Conservation (phyloP, 805 yeast species). For the Candida vaughaniae region DNA sequence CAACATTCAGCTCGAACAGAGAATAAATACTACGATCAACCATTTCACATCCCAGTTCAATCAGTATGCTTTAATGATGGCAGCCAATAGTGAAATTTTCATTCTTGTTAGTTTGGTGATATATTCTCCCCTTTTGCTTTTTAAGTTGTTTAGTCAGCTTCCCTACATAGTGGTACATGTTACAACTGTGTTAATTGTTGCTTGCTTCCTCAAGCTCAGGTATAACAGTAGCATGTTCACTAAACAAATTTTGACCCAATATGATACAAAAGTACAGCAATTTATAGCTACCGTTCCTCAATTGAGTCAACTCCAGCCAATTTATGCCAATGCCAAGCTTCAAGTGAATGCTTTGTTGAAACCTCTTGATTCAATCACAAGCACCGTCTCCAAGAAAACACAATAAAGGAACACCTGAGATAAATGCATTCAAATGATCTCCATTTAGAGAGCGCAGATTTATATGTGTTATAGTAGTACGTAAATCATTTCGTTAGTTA, state of each 20-base stretch:
- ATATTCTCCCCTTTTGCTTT: constrained; percentile 24
- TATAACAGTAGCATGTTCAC: constrained; percentile 33
- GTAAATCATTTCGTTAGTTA: no score
- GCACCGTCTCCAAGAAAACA: constrained; percentile 7
- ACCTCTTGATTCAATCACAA: constrained; percentile 9
- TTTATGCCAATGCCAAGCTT: constrained; percentile 5
- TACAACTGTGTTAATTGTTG: constrained; percentile 28
- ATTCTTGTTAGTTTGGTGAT: constrained; percentile 23
- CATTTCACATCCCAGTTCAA: constrained; percentile 30
- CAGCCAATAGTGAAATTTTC: constrained; percentile 37
- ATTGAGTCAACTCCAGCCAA: constrained; percentile 1
- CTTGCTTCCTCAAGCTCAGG: constrained; percentile 36
- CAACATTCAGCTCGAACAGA: constrained; percentile 26
- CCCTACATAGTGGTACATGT: constrained; percentile 32
- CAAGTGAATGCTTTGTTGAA: constrained; percentile 5
- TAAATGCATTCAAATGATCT: no score
- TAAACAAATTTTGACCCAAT: constrained; percentile 41
- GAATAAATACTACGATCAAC: constrained; percentile 26
- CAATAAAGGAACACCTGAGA: neutral
- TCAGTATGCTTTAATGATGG: constrained; percentile 36
- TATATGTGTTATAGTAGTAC: no score
- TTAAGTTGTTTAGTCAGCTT: constrained; percentile 22
- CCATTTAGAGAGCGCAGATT: no score
- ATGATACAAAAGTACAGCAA: constrained; percentile 40
- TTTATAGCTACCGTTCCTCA: constrained; percentile 17